Base-by-base conservation (phyloP, 352 stramenopile genomes). In the Phytophthora lateralis region DNA sequence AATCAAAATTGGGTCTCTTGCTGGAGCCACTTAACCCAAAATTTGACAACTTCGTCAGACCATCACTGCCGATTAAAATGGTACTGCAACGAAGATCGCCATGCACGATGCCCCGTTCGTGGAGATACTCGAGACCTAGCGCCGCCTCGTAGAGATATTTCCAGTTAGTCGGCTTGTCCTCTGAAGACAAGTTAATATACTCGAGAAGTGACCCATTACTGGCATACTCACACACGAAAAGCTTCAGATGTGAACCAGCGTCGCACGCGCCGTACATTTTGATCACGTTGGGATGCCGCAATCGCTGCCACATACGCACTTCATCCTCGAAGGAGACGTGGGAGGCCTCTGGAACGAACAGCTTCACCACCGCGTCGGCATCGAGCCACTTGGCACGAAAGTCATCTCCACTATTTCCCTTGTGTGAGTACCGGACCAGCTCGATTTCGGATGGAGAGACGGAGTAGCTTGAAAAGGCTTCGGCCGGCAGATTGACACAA, bases 71-170 rank as follows among this genome's bases (percentile, higher is more conserved):
- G 6, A 78, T 45, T 24, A 78, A 46, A 45, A 75, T 69, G 35
- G 67, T 75, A 32, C 66, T 63, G 11, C 65, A 55, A 3, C 66
- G 70, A 21, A 78, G 55, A 26, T 78, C 54, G 0, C 56, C 56
- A 18, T 66, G 63, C 3, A 71, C 24, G 17, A 66, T 66, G 0
- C 41, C 26, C 11, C 46, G 44, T 17, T 61, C 43, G 37, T 67
- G 51, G 0, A 67, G 46, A n/a, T 52, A 62, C 15, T 32, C n/a
- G 3, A 62, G 45, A 12, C 55, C 62, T 2, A 65, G 11, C 6
- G 62, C 43, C 2, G 46, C 52, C n/a, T 67, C 57, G 2, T 55
- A 18, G 17, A 71, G 21, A 10, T 27, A 52, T 14, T 45, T 55
- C 57, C 57, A 63, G 0, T 45, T 38, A 2, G 5, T 55, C 6